Base-by-base conservation (phyloP, 2,329 filamentous ascomycete genomes). In the Bipolaris zeicola region DNA sequence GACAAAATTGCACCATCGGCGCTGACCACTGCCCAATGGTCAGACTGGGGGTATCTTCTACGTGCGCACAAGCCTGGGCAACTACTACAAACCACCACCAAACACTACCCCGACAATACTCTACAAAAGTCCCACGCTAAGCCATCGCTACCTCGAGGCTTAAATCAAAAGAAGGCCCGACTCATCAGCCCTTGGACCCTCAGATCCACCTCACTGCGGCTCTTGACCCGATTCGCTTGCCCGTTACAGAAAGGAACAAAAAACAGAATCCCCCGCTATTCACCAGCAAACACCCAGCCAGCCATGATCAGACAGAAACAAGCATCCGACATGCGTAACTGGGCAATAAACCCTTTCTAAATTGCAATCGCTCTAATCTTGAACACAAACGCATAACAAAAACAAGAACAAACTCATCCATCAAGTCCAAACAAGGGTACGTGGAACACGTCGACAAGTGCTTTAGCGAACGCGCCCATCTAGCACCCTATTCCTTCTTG, bases 381-480 rank as follows among this genome's bases (percentile, higher is more conserved):
- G 14, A 14, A 38, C 37, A 26, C 20, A 6, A 45, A 3, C 26
- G 26, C 18, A 42, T 46, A 14, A 26, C 26, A 28, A 37, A 37
- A 34, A 42, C 26, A 7, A 31, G 16, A 36, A 37, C 11, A 3
- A 46, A 14, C 11, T 39, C 22, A 10, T 7, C 18, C 20, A 47
- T 26, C 38, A 18, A 18, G 45, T 18, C n/a, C 16, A 13, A 13
- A 18, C 18, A 31, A 36, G 18, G 18, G 24, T 22, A 16, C 5
- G 14, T n/a, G 20, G 33, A 43, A 6, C 34, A 39, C 34, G 13
- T 18, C 24, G 28, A 31, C 10, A 16, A 36, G 3, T 34, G 39
- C 18, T 16, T 34, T 65, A 72, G 18, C 54, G 66, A 41, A 63
- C 62, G 38, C 80, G 78, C 26, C 79, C 80, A 24, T 80, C 77